Evolutionary conservation across 2,329 filamentous ascomycete species (phyloP).

Genomic region (Pyricularia sp.): DNA sequence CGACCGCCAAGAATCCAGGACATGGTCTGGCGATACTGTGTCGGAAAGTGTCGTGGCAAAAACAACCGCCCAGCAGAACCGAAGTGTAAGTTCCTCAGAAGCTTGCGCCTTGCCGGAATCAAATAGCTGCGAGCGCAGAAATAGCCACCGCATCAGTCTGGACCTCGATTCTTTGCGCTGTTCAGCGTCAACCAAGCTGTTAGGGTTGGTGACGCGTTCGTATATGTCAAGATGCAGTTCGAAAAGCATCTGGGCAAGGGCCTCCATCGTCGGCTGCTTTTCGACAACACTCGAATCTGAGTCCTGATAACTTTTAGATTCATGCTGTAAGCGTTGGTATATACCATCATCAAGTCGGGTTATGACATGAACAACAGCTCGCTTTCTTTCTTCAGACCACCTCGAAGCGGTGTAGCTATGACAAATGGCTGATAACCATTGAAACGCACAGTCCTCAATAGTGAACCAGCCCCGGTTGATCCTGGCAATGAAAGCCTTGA

Average conservation of each 20-base stretch:
- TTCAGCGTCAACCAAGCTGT: constrained; percentile 35
- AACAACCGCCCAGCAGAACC: constrained; percentile 45
- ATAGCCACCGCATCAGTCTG: constrained; percentile 38
- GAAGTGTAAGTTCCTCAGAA: constrained; percentile 29
- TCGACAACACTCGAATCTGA: neutral
- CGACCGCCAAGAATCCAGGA: constrained; percentile 45
- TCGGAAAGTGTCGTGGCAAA: constrained; percentile 38
- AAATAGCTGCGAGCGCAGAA: constrained; percentile 33
- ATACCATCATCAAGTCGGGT: constrained; percentile 39
- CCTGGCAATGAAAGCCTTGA: constrained; percentile 36
- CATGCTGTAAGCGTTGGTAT: constrained; percentile 27
- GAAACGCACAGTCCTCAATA: constrained; percentile 43
- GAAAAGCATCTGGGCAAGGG: constrained; percentile 43
- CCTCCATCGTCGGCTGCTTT: constrained; percentile 19
- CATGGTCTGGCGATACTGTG: constrained; percentile 40
- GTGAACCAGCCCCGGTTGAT: constrained; percentile 38
- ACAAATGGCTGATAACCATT: constrained; percentile 40
- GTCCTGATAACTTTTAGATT: neutral
- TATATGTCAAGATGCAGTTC: constrained; percentile 50
- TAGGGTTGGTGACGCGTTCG: constrained; percentile 43
- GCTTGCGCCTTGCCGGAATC: constrained; percentile 19
- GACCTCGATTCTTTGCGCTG: constrained; percentile 35
- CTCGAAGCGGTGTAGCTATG: constrained; percentile 37
- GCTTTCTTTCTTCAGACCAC: constrained; percentile 47
- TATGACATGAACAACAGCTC: constrained; percentile 41